Evolutionary conservation across 163 green algal genomes (phyloP).

Genomic region (Prototheca stagnorum): DNA sequence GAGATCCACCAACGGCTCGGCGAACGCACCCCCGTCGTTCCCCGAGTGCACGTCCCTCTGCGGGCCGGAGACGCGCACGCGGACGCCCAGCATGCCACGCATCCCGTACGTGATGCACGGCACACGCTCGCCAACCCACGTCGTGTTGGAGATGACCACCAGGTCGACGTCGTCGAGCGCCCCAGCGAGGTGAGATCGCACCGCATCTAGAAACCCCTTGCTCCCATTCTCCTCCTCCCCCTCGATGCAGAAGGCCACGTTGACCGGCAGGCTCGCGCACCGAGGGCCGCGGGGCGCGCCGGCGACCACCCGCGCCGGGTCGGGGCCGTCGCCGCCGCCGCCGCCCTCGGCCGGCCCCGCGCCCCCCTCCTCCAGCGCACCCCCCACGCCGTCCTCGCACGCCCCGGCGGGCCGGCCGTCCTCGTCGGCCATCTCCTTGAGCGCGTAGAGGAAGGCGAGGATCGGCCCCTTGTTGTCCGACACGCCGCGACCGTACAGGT

Average conservation of each 20-base stretch:
- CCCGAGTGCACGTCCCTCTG: constrained; percentile 75
- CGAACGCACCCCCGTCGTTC: constrained; percentile 86
- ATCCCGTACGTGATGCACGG: constrained; percentile 93
- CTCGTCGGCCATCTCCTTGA: constrained; percentile 52
- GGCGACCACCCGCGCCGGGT: too few relatives aligned
- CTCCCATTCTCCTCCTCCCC: constrained; percentile 82
- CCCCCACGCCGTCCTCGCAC: neutral
- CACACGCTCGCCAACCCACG: constrained; percentile 78
- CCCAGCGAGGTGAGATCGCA: constrained; percentile 43
- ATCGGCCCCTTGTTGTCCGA: constrained; percentile 76
- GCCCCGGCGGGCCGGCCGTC: neutral
- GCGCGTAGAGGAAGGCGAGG: constrained; percentile 75
- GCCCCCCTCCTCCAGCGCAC: neutral
- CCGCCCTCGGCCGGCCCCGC: neutral
- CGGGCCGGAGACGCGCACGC: constrained; percentile 48
- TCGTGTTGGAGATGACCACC: constrained; percentile 80
- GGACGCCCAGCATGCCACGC: constrained; percentile 63
- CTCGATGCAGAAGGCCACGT: constrained; percentile 84
- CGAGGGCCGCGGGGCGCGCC: too few relatives aligned
- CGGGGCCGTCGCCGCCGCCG: too few relatives aligned
- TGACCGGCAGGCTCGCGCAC: constrained; percentile 44
- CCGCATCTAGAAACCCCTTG: constrained; percentile 52
- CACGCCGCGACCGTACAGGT: constrained; percentile 66
- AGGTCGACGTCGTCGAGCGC: constrained; percentile 42
- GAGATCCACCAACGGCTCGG: constrained; percentile 80